Evolutionary conservation across 768 basidiomycete species (phyloP).

Genomic region (Daedalea quercina): DNA sequence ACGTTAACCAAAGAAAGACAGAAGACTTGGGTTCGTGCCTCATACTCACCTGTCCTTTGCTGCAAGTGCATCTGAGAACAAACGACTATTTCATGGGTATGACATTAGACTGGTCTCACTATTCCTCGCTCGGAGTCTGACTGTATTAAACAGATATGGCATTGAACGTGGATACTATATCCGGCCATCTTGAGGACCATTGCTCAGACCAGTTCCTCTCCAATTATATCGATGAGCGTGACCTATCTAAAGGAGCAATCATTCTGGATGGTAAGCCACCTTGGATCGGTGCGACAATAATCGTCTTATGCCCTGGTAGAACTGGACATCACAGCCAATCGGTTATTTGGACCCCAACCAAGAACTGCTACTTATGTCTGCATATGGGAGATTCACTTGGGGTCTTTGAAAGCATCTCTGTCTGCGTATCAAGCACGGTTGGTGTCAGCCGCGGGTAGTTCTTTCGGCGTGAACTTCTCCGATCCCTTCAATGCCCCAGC

Average conservation of each 20-base stretch:
- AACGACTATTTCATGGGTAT: constrained; percentile 89
- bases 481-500: constrained; percentile 83
- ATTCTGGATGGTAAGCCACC: constrained; percentile 42
- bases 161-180: constrained; percentile 60
- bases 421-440: constrained; percentile 47
- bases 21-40: constrained; percentile 47
- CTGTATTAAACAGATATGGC: constrained; percentile 54
- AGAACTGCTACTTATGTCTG: constrained; percentile 83
- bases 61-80: constrained; percentile 71
- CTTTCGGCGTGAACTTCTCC: constrained; percentile 63
- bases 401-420: constrained; percentile 48
- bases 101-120: constrained; percentile 3
- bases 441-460: constrained; percentile 43
- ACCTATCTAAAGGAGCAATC: constrained; percentile 20
- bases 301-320: constrained; percentile 32
- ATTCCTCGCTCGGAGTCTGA: neutral
- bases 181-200: constrained; percentile 41
- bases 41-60: constrained; percentile 51
- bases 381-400: constrained; percentile 85
- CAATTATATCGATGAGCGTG: constrained; percentile 13
- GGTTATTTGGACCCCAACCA: constrained; percentile 87
- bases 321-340: constrained; percentile 72
- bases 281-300: neutral
- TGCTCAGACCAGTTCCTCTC: constrained; percentile 38
- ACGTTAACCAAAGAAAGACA: constrained; percentile 19